Percentiles rank a stretch among this genome's conserved stretches.
Evolutionary conservation across 2,329 filamentous ascomycete genomes (phyloP).

Genomic region (Neospermospora avenae): DNA sequence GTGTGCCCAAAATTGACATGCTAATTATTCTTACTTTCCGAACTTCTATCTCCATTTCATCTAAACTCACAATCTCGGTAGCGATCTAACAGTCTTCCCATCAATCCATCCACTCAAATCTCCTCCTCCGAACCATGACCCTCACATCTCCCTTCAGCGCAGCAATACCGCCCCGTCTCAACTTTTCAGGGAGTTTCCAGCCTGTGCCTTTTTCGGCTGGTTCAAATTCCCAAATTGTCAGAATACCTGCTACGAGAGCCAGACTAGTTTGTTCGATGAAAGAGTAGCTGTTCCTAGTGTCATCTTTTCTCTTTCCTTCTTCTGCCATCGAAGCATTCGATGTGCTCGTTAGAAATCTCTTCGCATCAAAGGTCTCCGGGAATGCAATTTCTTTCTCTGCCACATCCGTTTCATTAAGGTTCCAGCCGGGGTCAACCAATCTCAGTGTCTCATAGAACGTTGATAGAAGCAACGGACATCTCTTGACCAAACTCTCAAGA

Average conservation of each 20-base stretch:
- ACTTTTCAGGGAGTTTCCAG: constrained; percentile 50
- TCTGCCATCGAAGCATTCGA: background rate
- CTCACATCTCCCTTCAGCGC: constrained; percentile 49
- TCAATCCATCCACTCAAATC: constrained; percentile 24
- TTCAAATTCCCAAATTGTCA: constrained; percentile 5
- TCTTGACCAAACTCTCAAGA: constrained; percentile 39
- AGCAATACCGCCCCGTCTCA: constrained; percentile 46
- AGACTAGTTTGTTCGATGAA: background rate
- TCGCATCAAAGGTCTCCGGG: background rate
- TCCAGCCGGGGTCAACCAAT: background rate
- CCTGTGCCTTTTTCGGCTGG: constrained; percentile 14
- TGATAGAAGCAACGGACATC: constrained; percentile 16
- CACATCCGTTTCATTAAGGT: background rate
- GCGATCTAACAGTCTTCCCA: background rate
- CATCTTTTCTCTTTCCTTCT: background rate
- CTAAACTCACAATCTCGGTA: background rate
- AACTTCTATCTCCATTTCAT: too few relatives aligned
- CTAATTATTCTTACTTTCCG: too few relatives aligned
- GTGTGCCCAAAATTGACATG: too few relatives aligned
- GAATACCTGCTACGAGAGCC: constrained; percentile 1
- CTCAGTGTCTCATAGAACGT: constrained; percentile 10
- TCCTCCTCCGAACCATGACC: constrained; percentile 48
- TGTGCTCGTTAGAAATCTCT: constrained; percentile 30
- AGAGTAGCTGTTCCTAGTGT: background rate
- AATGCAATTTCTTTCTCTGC: constrained; percentile 36